Evolutionary conservation across 495 filamentous ascomycete genomes (phyloP).

Genomic region (Trypethelium eluteriae): DNA sequence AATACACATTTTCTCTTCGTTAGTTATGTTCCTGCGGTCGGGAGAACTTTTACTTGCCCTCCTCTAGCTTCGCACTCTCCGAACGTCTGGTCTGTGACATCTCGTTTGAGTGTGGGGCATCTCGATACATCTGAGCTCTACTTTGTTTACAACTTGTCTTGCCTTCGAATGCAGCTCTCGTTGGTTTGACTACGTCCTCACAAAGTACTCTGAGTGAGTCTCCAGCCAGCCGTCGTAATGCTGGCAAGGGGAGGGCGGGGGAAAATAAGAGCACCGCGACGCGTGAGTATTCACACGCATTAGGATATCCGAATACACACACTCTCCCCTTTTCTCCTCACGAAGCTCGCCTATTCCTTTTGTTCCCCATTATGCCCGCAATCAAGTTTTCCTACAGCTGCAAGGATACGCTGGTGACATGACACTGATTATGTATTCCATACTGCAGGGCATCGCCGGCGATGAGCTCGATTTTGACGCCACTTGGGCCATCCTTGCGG

Average conservation of each 20-base stretch:
- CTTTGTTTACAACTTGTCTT: background rate
- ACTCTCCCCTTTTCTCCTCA: background rate
- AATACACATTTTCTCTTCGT: too few relatives aligned
- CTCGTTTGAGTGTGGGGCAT: background rate
- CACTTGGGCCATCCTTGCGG: conserved; percentile 65
- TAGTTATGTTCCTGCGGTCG: too few relatives aligned
- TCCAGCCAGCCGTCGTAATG: background rate
- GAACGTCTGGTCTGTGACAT: too few relatives aligned
- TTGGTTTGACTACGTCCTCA: background rate
- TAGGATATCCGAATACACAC: background rate
- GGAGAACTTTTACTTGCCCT: too few relatives aligned
- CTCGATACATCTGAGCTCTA: background rate
- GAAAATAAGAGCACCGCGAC: conserved; percentile 6
- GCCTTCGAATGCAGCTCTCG: background rate
- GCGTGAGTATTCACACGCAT: background rate
- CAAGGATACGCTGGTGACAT: background rate
- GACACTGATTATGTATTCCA: conserved; percentile 19
- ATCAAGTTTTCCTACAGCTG: too few relatives aligned
- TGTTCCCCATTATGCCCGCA: background rate
- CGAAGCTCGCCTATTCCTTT: background rate
- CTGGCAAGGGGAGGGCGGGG: conserved; percentile 6
- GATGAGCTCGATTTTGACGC: conserved; percentile 68
- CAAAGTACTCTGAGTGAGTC: background rate
- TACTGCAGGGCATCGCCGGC: conserved; percentile 46
- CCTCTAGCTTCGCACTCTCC: too few relatives aligned